Conservation (phyloP, 1,139 yeast species). For the Yamadazyma songkhlaensis region DNA sequence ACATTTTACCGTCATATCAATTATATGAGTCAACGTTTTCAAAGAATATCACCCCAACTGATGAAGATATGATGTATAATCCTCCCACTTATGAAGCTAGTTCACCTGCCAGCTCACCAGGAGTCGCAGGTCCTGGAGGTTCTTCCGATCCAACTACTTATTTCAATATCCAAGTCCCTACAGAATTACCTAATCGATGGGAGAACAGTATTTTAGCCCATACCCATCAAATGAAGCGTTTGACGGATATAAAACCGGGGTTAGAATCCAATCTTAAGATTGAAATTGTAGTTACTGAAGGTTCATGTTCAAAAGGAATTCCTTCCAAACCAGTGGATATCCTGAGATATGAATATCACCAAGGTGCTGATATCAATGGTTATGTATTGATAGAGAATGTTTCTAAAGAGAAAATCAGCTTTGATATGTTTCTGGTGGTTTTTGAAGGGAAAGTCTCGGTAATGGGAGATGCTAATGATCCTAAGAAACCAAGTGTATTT, state of each 20-base stretch:
- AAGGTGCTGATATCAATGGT: conserved; percentile 58
- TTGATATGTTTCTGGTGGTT: conserved; percentile 58
- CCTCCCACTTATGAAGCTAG: conserved; percentile 35
- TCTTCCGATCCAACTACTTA: background rate
- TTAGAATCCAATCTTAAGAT: conserved; percentile 27
- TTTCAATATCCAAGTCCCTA: conserved; percentile 16
- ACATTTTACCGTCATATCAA: conserved; percentile 43
- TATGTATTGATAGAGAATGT: conserved; percentile 45
- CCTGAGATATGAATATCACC: conserved; percentile 38
- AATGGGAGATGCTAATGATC: conserved; percentile 17
- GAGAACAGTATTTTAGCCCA: conserved; percentile 44
- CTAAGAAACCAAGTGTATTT: conserved; percentile 21
- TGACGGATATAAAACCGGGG: conserved; percentile 26
- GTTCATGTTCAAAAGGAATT: conserved; percentile 37
- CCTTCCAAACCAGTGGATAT: conserved; percentile 25
- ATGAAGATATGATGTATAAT: conserved; percentile 28
- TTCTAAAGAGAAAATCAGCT: conserved; percentile 38
- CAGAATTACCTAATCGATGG: conserved; percentile 24
- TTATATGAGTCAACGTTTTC: conserved; percentile 41
- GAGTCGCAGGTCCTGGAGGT: background rate
- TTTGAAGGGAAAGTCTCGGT: conserved; percentile 47
- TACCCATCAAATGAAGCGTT: conserved; percentile 37
- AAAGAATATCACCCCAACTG: conserved; percentile 32
- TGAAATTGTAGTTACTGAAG: conserved; percentile 34
- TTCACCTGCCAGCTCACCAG: conserved; percentile 2